These are phyloP conservation scores for Ephemerocybe angulata DNA, from an alignment of 768 basidiomycete genomes.

Conservation along the genomic window DNA sequence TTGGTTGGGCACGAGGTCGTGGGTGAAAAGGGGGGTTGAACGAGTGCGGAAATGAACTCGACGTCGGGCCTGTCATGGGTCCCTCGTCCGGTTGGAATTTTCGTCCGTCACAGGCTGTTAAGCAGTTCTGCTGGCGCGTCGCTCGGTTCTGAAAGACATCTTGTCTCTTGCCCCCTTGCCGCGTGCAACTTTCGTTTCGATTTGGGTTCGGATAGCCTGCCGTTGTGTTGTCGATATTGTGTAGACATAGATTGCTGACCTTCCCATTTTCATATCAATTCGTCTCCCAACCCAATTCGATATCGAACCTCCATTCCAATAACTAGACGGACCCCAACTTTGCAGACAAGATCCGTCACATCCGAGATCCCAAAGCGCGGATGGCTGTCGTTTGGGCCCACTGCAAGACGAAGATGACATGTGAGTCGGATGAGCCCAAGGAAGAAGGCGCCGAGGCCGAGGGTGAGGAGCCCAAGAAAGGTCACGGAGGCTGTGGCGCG, in stretches of 20 bases:
- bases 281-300: constrained; percentile 24
- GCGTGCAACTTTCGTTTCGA: constrained; percentile 57
- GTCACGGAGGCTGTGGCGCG: constrained; percentile 97
- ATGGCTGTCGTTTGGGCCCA: constrained; percentile 84
- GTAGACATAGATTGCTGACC: constrained; percentile 11
- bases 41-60: constrained; percentile 75
- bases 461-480: constrained; percentile 74
- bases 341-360: constrained; percentile 82
- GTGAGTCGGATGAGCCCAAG: constrained; percentile 86
- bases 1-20: constrained; percentile 82
- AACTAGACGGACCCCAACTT: constrained; percentile 77
- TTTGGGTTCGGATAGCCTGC: constrained; percentile 54
- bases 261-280: constrained; percentile 14
- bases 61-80: constrained; percentile 31
- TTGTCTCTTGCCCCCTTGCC: constrained; percentile 54
- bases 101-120: constrained; percentile 62
- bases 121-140: constrained; percentile 59
- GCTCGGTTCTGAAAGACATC: constrained; percentile 56
- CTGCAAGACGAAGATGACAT: constrained; percentile 85
- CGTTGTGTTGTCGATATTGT: constrained; percentile 20
- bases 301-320: constrained; percentile 29
- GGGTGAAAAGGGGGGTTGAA: constrained; percentile 99
- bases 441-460: constrained; percentile 76
- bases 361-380: constrained; percentile 80
- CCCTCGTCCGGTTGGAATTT: constrained; percentile 42